Evolutionary conservation across 768 basidiomycete species (phyloP), one percentile per base, ranked within the genome.

Genomic region (Rhizopogon vesiculosus): DNA sequence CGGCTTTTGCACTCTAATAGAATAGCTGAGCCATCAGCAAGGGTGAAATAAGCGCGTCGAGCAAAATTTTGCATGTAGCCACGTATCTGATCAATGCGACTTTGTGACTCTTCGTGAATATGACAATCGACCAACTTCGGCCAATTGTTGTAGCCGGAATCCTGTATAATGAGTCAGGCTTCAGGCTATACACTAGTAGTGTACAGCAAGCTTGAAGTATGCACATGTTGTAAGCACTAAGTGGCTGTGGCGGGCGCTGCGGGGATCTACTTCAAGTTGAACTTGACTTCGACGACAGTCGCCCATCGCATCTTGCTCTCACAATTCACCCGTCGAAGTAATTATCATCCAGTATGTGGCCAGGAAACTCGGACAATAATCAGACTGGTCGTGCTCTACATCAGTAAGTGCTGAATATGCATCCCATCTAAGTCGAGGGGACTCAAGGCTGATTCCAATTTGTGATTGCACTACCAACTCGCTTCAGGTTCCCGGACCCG

Each of bases 351-450:
- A 51, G 4, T 7, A 59, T 59, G 58, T 56, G 58, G 55, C 15
- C 55, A 56, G 50, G 49, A 41, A 45, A 52, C 33, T 46, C 58
- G 7, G 22, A 49, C 39, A 50, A 13, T 33, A 13, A 46, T 33
- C 38, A n/a, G 7, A 53, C 51, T 44, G 8, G 49, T 3, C 35
- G 53, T 29, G 55, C 52, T 22, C 19, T 45, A 22, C 51, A 18
- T 33, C 54, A 51, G 66, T 67, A 33, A 59, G 66, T 57, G 9
- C 35, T 33, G 40, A n/a, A 31, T 25, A 22, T 31, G 15, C 19
- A 7, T 35, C 33, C 7, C 19, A 22, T 18, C 12, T 25, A 4
- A 25, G 25, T 25, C 25, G 25, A 25, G 25, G 25, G 25, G 25
- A 33, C 7, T 33, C 10, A 5, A n/a, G 18, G 33, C 31, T 54